Conservation (phyloP, 1,139 yeast genomes). For the Candida sojae region DNA sequence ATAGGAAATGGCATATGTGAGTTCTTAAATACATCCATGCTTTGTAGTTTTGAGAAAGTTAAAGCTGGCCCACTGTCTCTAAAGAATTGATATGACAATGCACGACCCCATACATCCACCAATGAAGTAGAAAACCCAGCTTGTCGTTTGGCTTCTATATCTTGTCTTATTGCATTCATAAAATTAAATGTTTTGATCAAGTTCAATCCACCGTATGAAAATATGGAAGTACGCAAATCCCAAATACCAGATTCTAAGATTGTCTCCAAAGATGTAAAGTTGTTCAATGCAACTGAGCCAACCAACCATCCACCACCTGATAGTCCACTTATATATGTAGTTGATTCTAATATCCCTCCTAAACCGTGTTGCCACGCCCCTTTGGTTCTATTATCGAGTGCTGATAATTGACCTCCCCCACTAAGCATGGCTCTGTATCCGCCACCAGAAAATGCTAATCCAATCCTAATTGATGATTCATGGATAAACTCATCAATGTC, state of each 20-base stretch:
- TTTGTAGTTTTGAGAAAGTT: slow-evolving; percentile 40
- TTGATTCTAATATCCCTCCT: slow-evolving; percentile 42
- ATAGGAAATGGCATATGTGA: slow-evolving; percentile 44
- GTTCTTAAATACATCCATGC: slow-evolving; percentile 26
- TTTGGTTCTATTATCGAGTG: slow-evolving; percentile 33
- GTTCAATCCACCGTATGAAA: slow-evolving; percentile 41
- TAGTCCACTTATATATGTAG: slow-evolving; percentile 41
- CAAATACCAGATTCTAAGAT: slow-evolving; percentile 32
- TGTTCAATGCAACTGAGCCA: slow-evolving; percentile 38
- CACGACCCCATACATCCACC: slow-evolving; percentile 50
- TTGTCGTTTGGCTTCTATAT: slow-evolving; percentile 31
- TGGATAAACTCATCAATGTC: slow-evolving; percentile 32
- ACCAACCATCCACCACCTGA: slow-evolving; percentile 49
- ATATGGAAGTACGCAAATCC: slow-evolving; percentile 40
- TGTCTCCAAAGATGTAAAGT: slow-evolving; percentile 38
- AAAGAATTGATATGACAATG: slow-evolving; percentile 40
- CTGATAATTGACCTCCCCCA: slow-evolving; percentile 44
- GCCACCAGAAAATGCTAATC: slow-evolving; percentile 47
- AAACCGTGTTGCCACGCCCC: slow-evolving; percentile 29
- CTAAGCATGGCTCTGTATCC: slow-evolving; percentile 47
- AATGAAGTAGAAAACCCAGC: slow-evolving; percentile 40
- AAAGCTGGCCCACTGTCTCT: slow-evolving; percentile 27
- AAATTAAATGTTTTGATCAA: slow-evolving; percentile 27
- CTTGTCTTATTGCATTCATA: slow-evolving; percentile 12
- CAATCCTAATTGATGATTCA: slow-evolving; percentile 26